Base-by-base conservation (phyloP, 1,284 basidiomycete genomes). In the Tremellales sp. region DNA sequence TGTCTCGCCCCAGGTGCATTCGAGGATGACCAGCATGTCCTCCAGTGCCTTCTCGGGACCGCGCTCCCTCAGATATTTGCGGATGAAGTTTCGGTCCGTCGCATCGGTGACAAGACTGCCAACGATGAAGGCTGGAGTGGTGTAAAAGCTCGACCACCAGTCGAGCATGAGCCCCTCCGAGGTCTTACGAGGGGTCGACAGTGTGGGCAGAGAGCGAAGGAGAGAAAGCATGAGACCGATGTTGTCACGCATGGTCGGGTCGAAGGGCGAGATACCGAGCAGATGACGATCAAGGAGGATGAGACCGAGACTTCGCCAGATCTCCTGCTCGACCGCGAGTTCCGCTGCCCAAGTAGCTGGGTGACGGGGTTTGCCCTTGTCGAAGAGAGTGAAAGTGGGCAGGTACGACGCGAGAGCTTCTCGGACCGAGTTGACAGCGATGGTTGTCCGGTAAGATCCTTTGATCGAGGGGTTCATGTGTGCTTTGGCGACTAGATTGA, bases 251-350 rank as follows among this genome's bases (percentile, higher is more conserved):
- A 46, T 39, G 8, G 26, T 35, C 5, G 31, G 31, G 5, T 24
- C 22, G 19, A 37, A 39, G 12, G 26, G 22, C 7, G 27, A 19
- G 2, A 23, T 24, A 22, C n/a, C 7, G 45, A 37, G 23, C 19
- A 46, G n/a, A n/a, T 46, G 33, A n/a, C 33, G 45, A 22, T 39
- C 23, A 10, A 39, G 31, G n/a, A 46, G 45, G 8, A 46, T 37
- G 12, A 46, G 35, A 15, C 33, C 31, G 13, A 46, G 45, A 35
- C 33, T 46, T 3, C 45, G 45, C 45, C 45, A 46, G 15, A 46
- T 36, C 35, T 46, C 45, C 8, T 21, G 19, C 33, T 46, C 45
- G 45, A 46, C 35, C 11, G 45, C 45, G 15, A 46, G 23, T 25
- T 46, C 45, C 4, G 33, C 45, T 17, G 45, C 35, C 27, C 19